These are phyloP conservation scores for Saccharata proteae DNA, from an alignment of 2,329 filamentous ascomycete genomes.

Conservation along the genomic window DNA sequence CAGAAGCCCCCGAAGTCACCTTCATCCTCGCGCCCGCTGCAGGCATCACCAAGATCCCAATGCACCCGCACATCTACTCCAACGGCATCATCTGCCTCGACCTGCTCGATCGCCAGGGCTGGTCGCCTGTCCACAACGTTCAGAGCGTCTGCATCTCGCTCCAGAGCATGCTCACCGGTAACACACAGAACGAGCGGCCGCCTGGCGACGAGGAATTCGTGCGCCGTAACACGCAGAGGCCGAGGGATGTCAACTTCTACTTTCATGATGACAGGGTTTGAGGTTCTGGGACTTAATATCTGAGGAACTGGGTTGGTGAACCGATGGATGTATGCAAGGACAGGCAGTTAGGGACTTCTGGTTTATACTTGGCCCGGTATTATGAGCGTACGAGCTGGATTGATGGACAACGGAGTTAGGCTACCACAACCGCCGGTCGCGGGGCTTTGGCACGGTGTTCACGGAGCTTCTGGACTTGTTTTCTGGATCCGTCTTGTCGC, in stretches of 20 bases:
- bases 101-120: conserved; percentile 73
- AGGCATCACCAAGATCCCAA: conserved; percentile 59
- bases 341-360: too few species aligned
- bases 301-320: too few species aligned
- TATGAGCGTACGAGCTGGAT: too few species aligned
- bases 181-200: conserved; percentile 80
- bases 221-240: conserved; percentile 61
- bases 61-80: conserved; percentile 95
- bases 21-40: conserved; percentile 53
- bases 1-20: conserved; percentile 89
- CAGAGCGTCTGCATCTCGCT: conserved; percentile 95
- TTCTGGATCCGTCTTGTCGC: too few species aligned
- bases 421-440: too few species aligned
- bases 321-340: too few species aligned
- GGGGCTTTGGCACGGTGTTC: too few species aligned
- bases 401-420: too few species aligned
- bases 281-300: too few species aligned
- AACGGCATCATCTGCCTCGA: conserved; percentile 99
- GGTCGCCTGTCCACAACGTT: conserved; percentile 94
- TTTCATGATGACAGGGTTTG: conserved; percentile 72
- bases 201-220: conserved; percentile 88
- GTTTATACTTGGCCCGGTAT: too few species aligned
- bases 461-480: too few species aligned
- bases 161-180: conserved; percentile 96
- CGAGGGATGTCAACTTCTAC: conserved; percentile 81